Conservation (phyloP, 2,329 filamentous ascomycete species). For the Cladosporium sphaerospermum region DNA sequence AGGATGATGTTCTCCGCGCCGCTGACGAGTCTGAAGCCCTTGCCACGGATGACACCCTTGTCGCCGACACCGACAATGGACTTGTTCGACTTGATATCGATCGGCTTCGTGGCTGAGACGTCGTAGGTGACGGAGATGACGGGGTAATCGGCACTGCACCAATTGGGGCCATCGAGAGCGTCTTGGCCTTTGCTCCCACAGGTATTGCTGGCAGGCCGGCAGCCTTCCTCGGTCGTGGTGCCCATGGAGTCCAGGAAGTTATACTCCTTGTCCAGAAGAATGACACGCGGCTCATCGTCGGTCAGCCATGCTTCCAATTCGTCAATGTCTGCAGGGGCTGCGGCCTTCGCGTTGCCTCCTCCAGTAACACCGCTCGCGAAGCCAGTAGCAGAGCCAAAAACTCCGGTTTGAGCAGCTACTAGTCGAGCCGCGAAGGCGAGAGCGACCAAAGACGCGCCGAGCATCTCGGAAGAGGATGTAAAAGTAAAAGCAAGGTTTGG, state of each 20-base stretch:
- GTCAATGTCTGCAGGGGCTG: slow-evolving; percentile 37
- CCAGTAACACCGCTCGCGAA: slow-evolving; percentile 53
- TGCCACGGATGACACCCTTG: slow-evolving; percentile 37
- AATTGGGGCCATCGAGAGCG: slow-evolving; percentile 54
- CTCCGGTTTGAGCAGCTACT: slow-evolving; percentile 11
- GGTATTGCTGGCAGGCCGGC: slow-evolving; percentile 52
- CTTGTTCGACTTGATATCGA: slow-evolving; percentile 37
- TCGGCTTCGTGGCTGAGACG: slow-evolving; percentile 44
- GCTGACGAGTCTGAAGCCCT: slow-evolving; percentile 34
- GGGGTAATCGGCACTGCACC: slow-evolving; percentile 42
- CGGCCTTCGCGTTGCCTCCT: slow-evolving; percentile 49
- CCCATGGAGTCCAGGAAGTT: slow-evolving; percentile 46
- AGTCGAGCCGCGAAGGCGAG: not conserved
- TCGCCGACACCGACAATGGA: slow-evolving; percentile 36
- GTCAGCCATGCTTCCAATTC: slow-evolving; percentile 56
- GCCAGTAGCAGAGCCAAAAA: slow-evolving; percentile 38
- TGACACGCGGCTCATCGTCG: slow-evolving; percentile 49
- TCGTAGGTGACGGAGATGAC: slow-evolving; percentile 43
- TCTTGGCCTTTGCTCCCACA: slow-evolving; percentile 50
- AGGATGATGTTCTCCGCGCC: slow-evolving; percentile 50
- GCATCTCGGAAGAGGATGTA: too few relatives aligned
- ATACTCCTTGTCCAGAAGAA: slow-evolving; percentile 50
- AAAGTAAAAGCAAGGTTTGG: too few relatives aligned
- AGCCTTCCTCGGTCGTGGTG: slow-evolving; percentile 36
- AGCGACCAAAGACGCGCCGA: not conserved